Evolutionary conservation across 352 stramenopile genomes (phyloP).

Genomic region (Halophytophthora batemanensis): DNA sequence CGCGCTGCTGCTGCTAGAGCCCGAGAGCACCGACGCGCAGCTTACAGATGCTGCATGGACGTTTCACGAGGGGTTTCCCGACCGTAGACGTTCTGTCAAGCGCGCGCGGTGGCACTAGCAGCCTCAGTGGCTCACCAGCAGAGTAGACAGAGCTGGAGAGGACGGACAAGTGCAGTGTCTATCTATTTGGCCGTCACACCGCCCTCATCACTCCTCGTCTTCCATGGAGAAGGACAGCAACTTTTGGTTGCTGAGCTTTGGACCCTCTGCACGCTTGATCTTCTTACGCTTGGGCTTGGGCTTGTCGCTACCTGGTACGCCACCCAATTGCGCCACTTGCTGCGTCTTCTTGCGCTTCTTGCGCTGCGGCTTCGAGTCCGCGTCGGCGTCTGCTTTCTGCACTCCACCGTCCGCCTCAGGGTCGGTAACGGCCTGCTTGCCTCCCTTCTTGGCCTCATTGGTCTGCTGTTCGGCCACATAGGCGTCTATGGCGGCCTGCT

Average conservation of each 20-base stretch:
- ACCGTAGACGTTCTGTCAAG: slow-evolving; percentile 16
- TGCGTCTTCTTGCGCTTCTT: slow-evolving; percentile 32
- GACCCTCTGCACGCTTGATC: slow-evolving; percentile 33
- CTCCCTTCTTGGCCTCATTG: slow-evolving; percentile 40
- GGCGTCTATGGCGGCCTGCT: slow-evolving; percentile 70
- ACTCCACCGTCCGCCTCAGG: neutral
- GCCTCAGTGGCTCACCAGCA: neutral
- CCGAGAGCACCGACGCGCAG: slow-evolving; percentile 17
- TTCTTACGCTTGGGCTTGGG: slow-evolving; percentile 53
- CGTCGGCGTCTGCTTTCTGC: slow-evolving; percentile 5
- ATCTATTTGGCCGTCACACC: neutral
- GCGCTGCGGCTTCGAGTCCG: slow-evolving; percentile 13
- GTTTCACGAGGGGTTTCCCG: slow-evolving; percentile 16
- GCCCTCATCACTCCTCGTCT: slow-evolving; percentile 33
- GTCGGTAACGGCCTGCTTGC: slow-evolving; percentile 12
- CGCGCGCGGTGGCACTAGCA: slow-evolving; percentile 24
- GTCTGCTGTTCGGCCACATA: slow-evolving; percentile 58
- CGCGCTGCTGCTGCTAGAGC: slow-evolving; percentile 50
- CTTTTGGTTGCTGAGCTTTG: slow-evolving; percentile 69
- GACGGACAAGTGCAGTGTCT: neutral
- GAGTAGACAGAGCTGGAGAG: slow-evolving; percentile 1
- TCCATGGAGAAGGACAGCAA: slow-evolving; percentile 84
- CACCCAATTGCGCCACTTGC: slow-evolving; percentile 37
- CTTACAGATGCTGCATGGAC: neutral
- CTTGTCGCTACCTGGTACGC: slow-evolving; percentile 4